A percentile compares a stretch with the other conserved stretches of the same genome.
phyloP scores from a whole-genome alignment of 2,329 filamentous ascomycete genomes.

The Chaetomiaceae sp. region DNA sequence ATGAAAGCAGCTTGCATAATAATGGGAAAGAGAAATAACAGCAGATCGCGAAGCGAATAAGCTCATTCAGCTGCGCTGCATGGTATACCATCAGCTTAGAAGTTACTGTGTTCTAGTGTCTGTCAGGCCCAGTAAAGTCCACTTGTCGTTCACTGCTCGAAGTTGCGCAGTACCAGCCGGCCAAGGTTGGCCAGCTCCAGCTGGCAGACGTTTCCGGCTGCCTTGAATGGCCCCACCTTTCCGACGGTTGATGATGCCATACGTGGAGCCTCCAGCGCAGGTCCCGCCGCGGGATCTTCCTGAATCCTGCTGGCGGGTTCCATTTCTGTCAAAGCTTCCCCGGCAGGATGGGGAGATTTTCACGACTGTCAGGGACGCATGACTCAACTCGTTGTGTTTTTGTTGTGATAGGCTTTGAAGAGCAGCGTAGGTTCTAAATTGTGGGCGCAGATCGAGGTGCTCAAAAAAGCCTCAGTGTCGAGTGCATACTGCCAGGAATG shows the following conservation, averaged over 20 bases:
- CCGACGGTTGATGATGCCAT: constrained; percentile 12
- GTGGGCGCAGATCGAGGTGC: neutral
- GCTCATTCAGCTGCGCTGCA: too few relatives aligned
- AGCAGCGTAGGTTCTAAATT: neutral
- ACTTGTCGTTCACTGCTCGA: neutral
- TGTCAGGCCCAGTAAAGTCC: neutral
- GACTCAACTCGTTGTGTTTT: too few relatives aligned
- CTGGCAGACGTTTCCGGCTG: too few relatives aligned
- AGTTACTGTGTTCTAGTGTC: too few relatives aligned
- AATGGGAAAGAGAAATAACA: too few relatives aligned
- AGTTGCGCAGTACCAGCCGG: neutral
- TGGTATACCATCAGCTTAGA: too few relatives aligned
- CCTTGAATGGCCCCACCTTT: neutral
- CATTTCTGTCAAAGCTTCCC: too few relatives aligned
- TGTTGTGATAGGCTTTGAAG: neutral
- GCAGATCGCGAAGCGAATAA: too few relatives aligned
- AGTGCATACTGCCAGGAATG: too few relatives aligned
- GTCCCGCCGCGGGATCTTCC: constrained; percentile 12
- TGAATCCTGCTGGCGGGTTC: constrained; percentile 1
- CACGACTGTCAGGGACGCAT: too few relatives aligned
- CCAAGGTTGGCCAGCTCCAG: neutral
- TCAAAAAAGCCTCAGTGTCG: too few relatives aligned
- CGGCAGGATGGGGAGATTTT: too few relatives aligned
- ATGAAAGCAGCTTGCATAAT: constrained; percentile 5
- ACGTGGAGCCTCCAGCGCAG: neutral